A percentile compares a stretch with the other conserved stretches of the same genome.
Evolutionary conservation across 441 rosid species (phyloP).

Genomic region (Viola pubescens): DNA sequence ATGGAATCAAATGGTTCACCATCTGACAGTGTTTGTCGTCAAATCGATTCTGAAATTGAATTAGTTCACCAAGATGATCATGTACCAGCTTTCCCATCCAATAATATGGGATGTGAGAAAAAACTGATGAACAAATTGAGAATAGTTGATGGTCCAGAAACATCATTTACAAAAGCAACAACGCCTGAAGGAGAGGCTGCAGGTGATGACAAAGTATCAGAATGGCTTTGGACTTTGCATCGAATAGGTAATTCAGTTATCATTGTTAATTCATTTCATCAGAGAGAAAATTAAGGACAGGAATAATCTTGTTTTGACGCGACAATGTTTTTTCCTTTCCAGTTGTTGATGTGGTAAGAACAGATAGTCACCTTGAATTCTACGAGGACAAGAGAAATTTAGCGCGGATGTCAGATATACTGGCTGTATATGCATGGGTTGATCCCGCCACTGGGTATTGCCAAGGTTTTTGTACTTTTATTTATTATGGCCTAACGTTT

Average conservation of each 20-base stretch:
- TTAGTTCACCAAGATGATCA: conserved; percentile 34
- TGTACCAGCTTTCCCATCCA: conserved; percentile 35
- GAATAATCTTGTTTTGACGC: neutral
- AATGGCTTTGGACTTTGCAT: conserved; percentile 96
- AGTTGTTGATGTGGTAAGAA: conserved; percentile 98
- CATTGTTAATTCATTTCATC: too few relatives aligned
- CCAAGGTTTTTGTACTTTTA: conserved; percentile 56
- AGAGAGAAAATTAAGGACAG: too few relatives aligned
- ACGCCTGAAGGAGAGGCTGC: conserved; percentile 35
- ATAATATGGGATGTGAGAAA: conserved; percentile 22
- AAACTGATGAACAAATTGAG: conserved; percentile 48
- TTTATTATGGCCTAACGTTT: conserved; percentile 3
- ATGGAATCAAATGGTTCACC: conserved; percentile 49
- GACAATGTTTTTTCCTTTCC: conserved; percentile 23
- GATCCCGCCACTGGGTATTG: conserved; percentile 97
- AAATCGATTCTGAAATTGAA: conserved; percentile 53
- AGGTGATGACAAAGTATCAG: conserved; percentile 60
- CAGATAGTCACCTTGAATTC: conserved; percentile 91
- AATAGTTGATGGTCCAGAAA: conserved; percentile 57
- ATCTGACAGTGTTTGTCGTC: conserved; percentile 24
- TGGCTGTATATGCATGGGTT: conserved; percentile 97
- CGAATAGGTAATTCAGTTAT: conserved; percentile 51
- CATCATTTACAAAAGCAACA: conserved; percentile 39
- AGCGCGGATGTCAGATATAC: conserved; percentile 96
- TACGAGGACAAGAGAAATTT: conserved; percentile 75